Evolutionary conservation across 306 rosid genomes (phyloP), one percentile per base, ranked within the genome.

Genomic region (Ormosia emarginata): DNA sequence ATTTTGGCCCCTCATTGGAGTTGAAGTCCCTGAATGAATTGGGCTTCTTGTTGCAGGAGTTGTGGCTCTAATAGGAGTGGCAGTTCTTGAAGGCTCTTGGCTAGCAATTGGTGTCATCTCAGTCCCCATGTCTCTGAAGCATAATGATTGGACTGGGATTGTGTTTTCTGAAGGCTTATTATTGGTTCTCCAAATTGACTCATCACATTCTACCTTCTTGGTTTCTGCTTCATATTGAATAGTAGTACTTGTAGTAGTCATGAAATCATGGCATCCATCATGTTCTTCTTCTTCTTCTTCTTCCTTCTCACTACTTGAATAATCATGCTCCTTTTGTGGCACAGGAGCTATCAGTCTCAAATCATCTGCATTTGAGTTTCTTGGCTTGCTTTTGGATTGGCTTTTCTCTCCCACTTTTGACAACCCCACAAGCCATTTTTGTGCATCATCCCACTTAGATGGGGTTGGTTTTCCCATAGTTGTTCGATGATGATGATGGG

Each of bases 401-500:
- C 61, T 86, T 81, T 90, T 93, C 57, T 95, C 98, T 36, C 91
- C 93, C 8, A 85, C 98, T 87, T 91, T 90, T 32, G 99, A 94
- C 79, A 96, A 85, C 5, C 97, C 94, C 36, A 93, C 98, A 0
- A 96, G 87, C 99, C 99, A 96, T 75, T 96, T 96, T 61, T 96
- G 99, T 52, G 99, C 98, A 78, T 96, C 98, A 15, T 96, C 99
- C 99, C 99, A 96, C 80, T 96, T 93, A 32, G 99, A 93, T 0
- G 99, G 97, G 4, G 97, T 89, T 29, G 99, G 92, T 85, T 96
- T 96, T 13, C 97, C 97, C 57, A 88, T 74, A 37, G 84, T 83
- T 56, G 90, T 86, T 84, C 94, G 13, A 7, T 64, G 79, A 17
- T 58, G 89, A 17, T 89, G 95, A 73, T 84, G 84, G 13, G 88